Base-by-base conservation (phyloP, 768 basidiomycete genomes). In the Amanita exitialis region DNA sequence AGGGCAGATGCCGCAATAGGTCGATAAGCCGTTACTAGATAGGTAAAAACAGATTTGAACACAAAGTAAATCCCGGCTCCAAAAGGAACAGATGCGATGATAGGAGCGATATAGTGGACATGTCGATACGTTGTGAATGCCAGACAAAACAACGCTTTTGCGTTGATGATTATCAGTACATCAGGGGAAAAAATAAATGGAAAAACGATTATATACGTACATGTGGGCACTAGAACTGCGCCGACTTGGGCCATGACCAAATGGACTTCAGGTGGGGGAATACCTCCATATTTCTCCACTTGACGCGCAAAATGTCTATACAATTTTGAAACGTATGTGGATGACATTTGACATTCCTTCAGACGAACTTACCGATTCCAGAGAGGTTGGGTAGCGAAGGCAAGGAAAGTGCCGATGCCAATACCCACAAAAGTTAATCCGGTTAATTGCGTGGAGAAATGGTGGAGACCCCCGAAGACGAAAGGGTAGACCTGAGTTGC, bases 11-110 rank as follows among this genome's bases (percentile, higher is more conserved):
- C 82, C 7, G 74, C 77, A 59, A 83, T 81, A 12, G 82, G 78
- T 16, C 77, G 69, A 61, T 86, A 86, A 1, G 78, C 73, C 36
- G 81, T 82, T 51, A 86, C 79, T 47, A 86, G 70, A 64, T 86
- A 88, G 3, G 78, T 83, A 64, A 86, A 86, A 3, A 79, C 79
- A 6, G 77, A 76, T 0, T 80, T 80, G 66, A 84, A 90, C 38
- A 80, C 78, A 56, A 78, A 86, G 58, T 82, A 86, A 1, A 76
- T 67, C 3, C 81, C 79, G 0, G 69, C 54, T 3, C 86, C 86
- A 58, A 86, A 87, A 0, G 83, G 83, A 1, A 79, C 61, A 3
- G 77, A 80, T 2, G 77, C 79, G 27, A 86, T 63, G 58, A 87
- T 78, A 6, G 82, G 80, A 0, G 77, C 74, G 25, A 85, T 79